A percentile compares a stretch with the other conserved stretches of the same genome.
Conservation (phyloP, 306 rosid genomes). For the Senna tora region DNA sequence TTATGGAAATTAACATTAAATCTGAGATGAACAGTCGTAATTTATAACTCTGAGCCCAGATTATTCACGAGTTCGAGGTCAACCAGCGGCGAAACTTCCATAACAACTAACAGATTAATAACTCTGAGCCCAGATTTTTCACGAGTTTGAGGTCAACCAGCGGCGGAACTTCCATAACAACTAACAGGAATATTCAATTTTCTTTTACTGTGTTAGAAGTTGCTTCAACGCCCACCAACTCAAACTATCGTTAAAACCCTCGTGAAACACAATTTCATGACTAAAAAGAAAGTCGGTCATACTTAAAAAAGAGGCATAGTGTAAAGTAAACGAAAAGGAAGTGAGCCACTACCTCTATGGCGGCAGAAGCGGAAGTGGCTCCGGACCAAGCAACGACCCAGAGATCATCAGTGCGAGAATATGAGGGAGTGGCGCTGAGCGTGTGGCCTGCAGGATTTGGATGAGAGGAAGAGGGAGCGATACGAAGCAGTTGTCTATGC, state of each 20-base stretch:
- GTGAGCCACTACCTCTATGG: slow-evolving; percentile 59
- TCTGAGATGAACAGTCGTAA: too few relatives aligned
- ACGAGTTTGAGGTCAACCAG: background rate
- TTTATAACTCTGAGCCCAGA: background rate
- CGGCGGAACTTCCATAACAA: background rate
- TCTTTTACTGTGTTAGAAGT: background rate
- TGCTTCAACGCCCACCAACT: background rate
- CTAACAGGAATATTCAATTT: background rate
- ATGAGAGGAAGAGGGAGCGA: slow-evolving; percentile 75
- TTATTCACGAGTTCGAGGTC: background rate
- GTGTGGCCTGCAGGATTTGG: slow-evolving; percentile 67
- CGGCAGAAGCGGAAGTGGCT: slow-evolving; percentile 71
- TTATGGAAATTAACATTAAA: too few relatives aligned
- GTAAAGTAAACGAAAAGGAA: background rate
- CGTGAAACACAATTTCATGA: background rate
- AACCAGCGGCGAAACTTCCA: background rate
- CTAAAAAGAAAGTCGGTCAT: background rate
- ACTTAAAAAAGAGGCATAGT: background rate
- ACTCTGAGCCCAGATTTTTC: background rate
- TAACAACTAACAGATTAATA: too few relatives aligned
- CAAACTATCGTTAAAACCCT: background rate
- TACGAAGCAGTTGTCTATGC: slow-evolving; percentile 67
- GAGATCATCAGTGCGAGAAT: slow-evolving; percentile 48
- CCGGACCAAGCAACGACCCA: slow-evolving; percentile 96
- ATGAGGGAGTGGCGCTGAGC: slow-evolving; percentile 48